Percentiles rank a stretch among this genome's conserved stretches.
Conservation (phyloP, 257 asterid genomes). For the Solanum lignicaule region DNA sequence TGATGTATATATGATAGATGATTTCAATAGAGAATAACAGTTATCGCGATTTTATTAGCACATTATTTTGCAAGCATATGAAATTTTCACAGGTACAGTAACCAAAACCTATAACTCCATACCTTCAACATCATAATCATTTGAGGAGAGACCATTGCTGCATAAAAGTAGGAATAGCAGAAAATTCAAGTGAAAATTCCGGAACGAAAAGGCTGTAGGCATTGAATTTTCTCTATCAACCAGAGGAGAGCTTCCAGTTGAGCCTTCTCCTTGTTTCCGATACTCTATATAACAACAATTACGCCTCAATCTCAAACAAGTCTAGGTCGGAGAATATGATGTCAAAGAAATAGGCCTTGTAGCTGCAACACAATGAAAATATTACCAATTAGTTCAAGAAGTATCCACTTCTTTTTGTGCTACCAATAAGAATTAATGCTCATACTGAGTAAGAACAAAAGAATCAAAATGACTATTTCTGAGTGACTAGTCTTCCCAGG, state of each 20-base stretch:
- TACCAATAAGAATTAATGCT: too few species aligned
- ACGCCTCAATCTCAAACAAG: background rate
- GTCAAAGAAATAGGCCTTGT: background rate
- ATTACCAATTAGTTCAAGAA: background rate
- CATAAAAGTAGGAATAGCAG: constrained; percentile 32
- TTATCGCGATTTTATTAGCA: background rate
- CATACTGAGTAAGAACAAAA: too few species aligned
- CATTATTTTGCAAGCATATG: background rate
- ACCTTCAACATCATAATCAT: constrained; percentile 65
- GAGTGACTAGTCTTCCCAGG: background rate
- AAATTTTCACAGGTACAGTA: background rate
- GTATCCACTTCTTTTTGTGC: background rate
- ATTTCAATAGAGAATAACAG: background rate
- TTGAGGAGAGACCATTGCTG: constrained; percentile 28
- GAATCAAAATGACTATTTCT: background rate
- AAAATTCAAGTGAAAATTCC: constrained; percentile 12
- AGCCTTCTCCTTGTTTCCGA: background rate
- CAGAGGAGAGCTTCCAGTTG: background rate
- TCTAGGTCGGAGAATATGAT: background rate
- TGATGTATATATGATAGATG: background rate
- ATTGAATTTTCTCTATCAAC: constrained; percentile 11
- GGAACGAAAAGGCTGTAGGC: constrained; percentile 2
- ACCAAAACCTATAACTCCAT: background rate
- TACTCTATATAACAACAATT: constrained; percentile 1
- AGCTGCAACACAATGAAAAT: background rate